Conservation (phyloP, 331 rosid genomes). For the Malus hybrid region DNA sequence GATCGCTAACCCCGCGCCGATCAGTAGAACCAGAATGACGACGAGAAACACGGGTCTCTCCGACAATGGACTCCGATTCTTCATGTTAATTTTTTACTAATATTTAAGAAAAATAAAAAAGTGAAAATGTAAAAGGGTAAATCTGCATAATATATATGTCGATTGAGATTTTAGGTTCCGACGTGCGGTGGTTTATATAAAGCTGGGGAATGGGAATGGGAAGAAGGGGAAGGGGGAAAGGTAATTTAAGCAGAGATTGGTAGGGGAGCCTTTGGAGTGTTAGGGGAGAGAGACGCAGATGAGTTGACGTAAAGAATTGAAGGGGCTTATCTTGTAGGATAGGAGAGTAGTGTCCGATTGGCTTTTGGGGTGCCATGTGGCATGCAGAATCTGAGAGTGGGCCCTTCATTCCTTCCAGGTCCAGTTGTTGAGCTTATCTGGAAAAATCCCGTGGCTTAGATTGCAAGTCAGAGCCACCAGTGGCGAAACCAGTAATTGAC, state of each 20-base stretch:
- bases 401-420: slow-evolving; percentile 9
- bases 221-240: too few species aligned
- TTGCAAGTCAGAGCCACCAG: slow-evolving; percentile 5
- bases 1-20: slow-evolving; percentile 42
- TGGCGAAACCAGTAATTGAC: too few species aligned
- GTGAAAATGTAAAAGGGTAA: not conserved
- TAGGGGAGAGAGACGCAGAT: slow-evolving; percentile 5
- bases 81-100: not conserved
- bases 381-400: slow-evolving; percentile 38
- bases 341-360: slow-evolving; percentile 32
- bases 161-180: not conserved
- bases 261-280: not conserved
- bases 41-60: slow-evolving; percentile 36
- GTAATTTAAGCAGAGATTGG: too few species aligned
- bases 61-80: slow-evolving; percentile 11
- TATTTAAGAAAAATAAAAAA: not conserved
- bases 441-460: slow-evolving; percentile 53
- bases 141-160: not conserved
- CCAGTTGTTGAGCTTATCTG: slow-evolving; percentile 34
- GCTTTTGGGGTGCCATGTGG: slow-evolving; percentile 57
- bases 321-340: slow-evolving; percentile 63
- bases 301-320: slow-evolving; percentile 16
- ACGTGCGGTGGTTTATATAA: too few species aligned
- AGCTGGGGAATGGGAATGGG: not conserved
- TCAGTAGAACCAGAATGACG: slow-evolving; percentile 21